These are phyloP conservation scores for Kingdonia uniflora DNA, from an alignment of 164 flowering plant species.

Conservation along the genomic window DNA sequence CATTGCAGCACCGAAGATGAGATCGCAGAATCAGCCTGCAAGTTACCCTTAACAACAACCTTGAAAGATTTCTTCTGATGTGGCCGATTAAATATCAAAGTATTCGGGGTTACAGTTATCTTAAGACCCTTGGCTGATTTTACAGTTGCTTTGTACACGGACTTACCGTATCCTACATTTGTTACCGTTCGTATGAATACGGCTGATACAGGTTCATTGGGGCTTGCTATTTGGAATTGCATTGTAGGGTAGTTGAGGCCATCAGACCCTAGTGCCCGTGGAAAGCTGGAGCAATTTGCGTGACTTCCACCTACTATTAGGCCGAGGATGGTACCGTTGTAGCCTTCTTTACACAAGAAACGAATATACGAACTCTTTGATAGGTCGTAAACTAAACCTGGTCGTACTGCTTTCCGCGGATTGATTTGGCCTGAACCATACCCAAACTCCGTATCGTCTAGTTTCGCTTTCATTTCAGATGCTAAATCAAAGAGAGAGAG, in stretches of 20 bases:
- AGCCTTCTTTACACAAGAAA: slow-evolving; percentile 1
- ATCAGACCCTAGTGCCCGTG: not conserved
- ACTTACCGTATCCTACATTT: not conserved
- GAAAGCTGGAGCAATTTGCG: not conserved
- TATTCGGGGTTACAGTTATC: not conserved
- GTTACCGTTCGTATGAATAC: not conserved
- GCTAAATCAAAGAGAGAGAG: not conserved
- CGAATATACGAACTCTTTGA: not conserved
- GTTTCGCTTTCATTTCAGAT: not conserved
- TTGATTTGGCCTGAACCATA: slow-evolving; percentile 3
- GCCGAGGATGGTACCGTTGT: not conserved
- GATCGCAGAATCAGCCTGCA: not conserved
- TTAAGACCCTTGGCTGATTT: not conserved
- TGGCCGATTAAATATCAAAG: not conserved
- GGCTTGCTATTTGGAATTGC: not conserved
- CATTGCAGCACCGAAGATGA: not conserved
- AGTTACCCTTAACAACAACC: not conserved
- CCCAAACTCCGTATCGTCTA: not conserved
- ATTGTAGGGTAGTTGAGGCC: slow-evolving; percentile 3
- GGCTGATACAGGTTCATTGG: not conserved
- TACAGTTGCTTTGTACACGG: not conserved
- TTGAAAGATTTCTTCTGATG: slow-evolving; percentile 3
- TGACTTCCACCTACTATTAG: not conserved
- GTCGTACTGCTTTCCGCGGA: not conserved
- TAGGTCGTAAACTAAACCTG: slow-evolving; percentile 1